Evolutionary conservation across 768 basidiomycete genomes (phyloP), one percentile per base, ranked within the genome.

Genomic region (Tephrocybe sp.): DNA sequence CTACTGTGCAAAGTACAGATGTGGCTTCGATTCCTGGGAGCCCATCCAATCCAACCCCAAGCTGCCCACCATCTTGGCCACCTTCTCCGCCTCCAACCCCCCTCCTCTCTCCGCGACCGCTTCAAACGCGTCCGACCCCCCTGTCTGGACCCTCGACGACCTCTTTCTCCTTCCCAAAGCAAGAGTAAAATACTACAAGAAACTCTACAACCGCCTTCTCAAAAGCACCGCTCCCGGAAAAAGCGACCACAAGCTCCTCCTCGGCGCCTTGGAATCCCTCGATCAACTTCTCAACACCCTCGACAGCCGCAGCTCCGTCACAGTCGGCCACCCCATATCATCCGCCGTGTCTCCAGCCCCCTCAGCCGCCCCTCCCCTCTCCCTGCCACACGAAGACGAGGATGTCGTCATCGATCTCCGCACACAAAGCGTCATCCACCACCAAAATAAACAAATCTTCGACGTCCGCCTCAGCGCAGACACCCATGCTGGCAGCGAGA

Each of bases 111-210:
- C 73, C 56, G 59, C 69, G 10, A 61, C 65, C 14, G 65, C 66
- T 39, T 67, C 76, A 11, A 66, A 73, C 26, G 28, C 54, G 4
- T 47, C 65, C 3, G 71, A 76, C 50, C 62, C 72, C 12, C 68
- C 76, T 5, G 64, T 69, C 4, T 97, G 95, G 92, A 89, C 92
- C 0, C 73, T 98, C 12, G 96, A 98, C 63, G 72, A 81, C 7
- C 75, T 98, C 18, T 99, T 99, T 73, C 70, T 88, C 11, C 78
- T 98, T 8, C 97, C 97, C 0, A 88, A 85, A 62, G 74, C 75
- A 12, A 83, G 97, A 37, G 71, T 99, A 50, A 85, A 84, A 60
- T 98, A 99, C 68, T 98, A 98, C 74, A 85, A 84, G 63, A 95
- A 89, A 65, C 76, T 98, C 0, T 98, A 98, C 65, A 78, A 81